phyloP scores from a whole-genome alignment of 768 basidiomycete genomes.

The Exidia glandulosa region DNA sequence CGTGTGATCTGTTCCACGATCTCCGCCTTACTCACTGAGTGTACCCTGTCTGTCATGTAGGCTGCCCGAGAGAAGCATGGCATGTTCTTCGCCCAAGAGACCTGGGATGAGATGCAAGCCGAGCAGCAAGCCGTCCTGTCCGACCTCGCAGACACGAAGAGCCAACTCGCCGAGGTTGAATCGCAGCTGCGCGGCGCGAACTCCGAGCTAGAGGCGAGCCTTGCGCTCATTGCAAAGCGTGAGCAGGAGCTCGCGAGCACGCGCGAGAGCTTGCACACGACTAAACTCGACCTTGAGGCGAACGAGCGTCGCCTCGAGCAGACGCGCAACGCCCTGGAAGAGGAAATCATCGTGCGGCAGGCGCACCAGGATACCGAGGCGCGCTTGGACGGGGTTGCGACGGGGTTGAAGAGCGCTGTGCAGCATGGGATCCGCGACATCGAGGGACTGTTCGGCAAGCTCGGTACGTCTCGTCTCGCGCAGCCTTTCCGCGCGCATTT shows the following conservation, averaged over 20 bases:
- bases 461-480: conserved; percentile 56
- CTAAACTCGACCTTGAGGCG: conserved; percentile 38
- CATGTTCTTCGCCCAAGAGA: conserved; percentile 85
- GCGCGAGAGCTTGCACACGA: conserved; percentile 41
- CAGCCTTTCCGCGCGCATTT: background rate
- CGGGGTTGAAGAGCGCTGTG: conserved; percentile 50
- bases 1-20: background rate
- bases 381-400: conserved; percentile 60
- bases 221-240: conserved; percentile 58
- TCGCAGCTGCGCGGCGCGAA: conserved; percentile 69
- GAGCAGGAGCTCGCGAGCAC: conserved; percentile 67
- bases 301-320: conserved; percentile 48
- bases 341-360: conserved; percentile 67
- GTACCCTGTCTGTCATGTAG: conserved; percentile 7
- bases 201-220: conserved; percentile 89
- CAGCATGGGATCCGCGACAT: conserved; percentile 65
- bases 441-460: conserved; percentile 62
- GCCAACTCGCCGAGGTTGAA: conserved; percentile 74
- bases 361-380: conserved; percentile 70
- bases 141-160: conserved; percentile 72
- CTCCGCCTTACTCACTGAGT: background rate
- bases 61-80: conserved; percentile 96
- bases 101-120: conserved; percentile 69
- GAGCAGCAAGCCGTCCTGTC: conserved; percentile 71
- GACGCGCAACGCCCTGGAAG: conserved; percentile 54